Conservation (phyloP, 163 green algal genomes). For the Chlorella variabilis region DNA sequence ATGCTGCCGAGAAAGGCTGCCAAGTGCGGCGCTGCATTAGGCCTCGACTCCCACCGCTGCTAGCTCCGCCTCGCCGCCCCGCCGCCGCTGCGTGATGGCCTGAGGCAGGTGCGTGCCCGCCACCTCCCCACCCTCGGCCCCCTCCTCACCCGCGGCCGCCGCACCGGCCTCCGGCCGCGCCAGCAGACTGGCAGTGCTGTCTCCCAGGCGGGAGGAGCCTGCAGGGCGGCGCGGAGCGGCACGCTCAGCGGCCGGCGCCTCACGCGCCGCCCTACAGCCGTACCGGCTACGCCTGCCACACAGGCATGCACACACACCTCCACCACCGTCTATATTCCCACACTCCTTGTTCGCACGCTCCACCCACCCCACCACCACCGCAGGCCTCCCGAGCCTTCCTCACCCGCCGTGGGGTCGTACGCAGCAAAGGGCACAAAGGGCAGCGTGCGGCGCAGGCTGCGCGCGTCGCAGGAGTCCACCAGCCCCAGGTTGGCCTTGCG, state of each 20-base stretch:
- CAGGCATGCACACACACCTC: too few relatives aligned
- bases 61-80: conserved; percentile 9
- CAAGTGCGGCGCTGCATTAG: too few relatives aligned
- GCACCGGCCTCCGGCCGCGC: too few relatives aligned
- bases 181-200: neutral
- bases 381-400: too few relatives aligned
- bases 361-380: too few relatives aligned
- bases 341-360: too few relatives aligned
- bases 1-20: too few relatives aligned
- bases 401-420: conserved; percentile 51
- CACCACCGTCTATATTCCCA: too few relatives aligned
- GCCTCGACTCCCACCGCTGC: conserved; percentile 17
- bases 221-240: neutral
- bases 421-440: conserved; percentile 60
- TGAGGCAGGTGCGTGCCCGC: neutral
- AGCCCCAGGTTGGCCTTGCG: conserved; percentile 57
- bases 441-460: conserved; percentile 33
- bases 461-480: conserved; percentile 42
- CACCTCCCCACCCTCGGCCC: neutral
- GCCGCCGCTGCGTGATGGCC: conserved; percentile 27
- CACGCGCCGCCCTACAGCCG: neutral
- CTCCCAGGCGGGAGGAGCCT: conserved; percentile 9
- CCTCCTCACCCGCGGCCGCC: neutral
- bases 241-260: neutral
- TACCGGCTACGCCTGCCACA: neutral